Percentiles rank a stretch among this genome's conserved stretches.
phyloP scores from a whole-genome alignment of 139 green algal species.

The Nannochloris sp. region DNA sequence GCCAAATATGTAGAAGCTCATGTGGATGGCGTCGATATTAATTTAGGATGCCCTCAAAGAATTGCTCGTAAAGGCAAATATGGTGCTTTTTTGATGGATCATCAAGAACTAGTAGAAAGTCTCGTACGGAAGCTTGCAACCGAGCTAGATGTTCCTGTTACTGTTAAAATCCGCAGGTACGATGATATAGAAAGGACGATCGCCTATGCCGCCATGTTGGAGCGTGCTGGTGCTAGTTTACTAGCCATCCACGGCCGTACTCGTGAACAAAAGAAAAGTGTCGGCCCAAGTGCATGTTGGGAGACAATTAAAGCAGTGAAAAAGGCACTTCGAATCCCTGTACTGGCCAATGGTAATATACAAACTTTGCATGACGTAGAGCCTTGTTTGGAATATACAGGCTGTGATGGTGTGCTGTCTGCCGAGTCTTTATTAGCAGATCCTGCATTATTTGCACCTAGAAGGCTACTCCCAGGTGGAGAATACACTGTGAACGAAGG shows the following conservation, averaged over 20 bases:
- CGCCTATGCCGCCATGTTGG: constrained; percentile 87
- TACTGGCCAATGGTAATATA: constrained; percentile 89
- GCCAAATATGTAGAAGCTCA: constrained; percentile 58
- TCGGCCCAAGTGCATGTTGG: constrained; percentile 22
- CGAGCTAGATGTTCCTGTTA: constrained; percentile 55
- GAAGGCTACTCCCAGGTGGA: constrained; percentile 1
- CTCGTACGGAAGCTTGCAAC: constrained; percentile 46
- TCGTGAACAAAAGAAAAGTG: constrained; percentile 92
- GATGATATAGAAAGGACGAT: constrained; percentile 72
- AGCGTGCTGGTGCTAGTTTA: constrained; percentile 73
- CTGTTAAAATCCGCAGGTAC: constrained; percentile 89
- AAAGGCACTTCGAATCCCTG: constrained; percentile 55
- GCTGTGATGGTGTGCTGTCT: constrained; percentile 76
- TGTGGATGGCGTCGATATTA: constrained; percentile 91
- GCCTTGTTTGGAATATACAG: constrained; percentile 63
- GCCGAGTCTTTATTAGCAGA: constrained; percentile 80
- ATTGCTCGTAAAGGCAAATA: constrained; percentile 70
- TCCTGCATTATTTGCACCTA: constrained; percentile 67
- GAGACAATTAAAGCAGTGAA: constrained; percentile 42
- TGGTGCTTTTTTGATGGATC: constrained; percentile 85
- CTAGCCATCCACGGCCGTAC: constrained; percentile 93
- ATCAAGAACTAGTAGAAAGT: constrained; percentile 59
- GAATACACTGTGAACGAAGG: constrained; percentile 28
- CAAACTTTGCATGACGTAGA: constrained; percentile 54
- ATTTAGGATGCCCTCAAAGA: constrained; percentile 93